Base-by-base conservation (phyloP, 352 stramenopile species). In the Elongisporangium undulatum region DNA sequence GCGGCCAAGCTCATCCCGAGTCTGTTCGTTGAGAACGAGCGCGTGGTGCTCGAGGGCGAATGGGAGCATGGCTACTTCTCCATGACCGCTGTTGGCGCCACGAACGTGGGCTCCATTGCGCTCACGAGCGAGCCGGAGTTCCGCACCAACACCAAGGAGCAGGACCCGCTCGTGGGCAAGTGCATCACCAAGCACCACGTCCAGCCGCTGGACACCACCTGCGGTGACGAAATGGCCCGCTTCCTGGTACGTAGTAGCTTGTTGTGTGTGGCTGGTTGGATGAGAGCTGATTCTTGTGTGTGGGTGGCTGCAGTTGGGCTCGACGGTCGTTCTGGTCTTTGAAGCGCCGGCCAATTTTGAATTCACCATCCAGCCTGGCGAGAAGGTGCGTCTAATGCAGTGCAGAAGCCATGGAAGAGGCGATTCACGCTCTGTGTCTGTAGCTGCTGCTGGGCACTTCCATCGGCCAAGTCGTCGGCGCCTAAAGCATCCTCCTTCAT, bases 311-410 rank as follows among this genome's bases (percentile, higher is more conserved):
- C 59, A 86, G 76, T 64, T 96, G 48, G 85, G 87, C 19, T 96
- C 87, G 49, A 96, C 87, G 1, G 81, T 96, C 53, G 85, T 95
- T 54, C 63, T 95, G 17, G 80, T 95, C 48, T 95, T 95, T 53
- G 85, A 95, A 60, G 80, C 85, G 5, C 85, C 83, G 0, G 72
- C 83, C 2, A 73, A 85, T 52, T 94, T 94, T 60, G 62, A 85
- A 48, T 93, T 93, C 61, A 89, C 71, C 39, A 80, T 90, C 38
- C 59, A 84, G 48, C 77, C 80, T 9, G 84, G 86, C 34, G 79
- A 95, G 48, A 91, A 90, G 70, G 77, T 95, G n/a, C 51, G 51
- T 26, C 39, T 63, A 16, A 56, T 56, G 52, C 58, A 53, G n/a
- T 67, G 9, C 34, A 45, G 2, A 16, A 45, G 34, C 12, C 29